phyloP scores from a whole-genome alignment of 257 asterid genomes.

The Coffea eugenioides region DNA sequence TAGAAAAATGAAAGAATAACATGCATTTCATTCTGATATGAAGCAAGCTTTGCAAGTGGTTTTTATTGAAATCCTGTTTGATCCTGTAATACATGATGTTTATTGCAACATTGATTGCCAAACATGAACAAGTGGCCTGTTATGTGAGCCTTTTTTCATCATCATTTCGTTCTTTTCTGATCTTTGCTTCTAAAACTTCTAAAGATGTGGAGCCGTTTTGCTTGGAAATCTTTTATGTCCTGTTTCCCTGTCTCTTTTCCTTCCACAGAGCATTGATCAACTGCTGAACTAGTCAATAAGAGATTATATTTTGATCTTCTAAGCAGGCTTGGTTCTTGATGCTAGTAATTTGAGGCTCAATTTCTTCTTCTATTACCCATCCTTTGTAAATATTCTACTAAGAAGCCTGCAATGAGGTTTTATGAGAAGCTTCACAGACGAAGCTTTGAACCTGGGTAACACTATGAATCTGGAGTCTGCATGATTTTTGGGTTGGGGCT shows the following conservation, averaged over 20 bases:
- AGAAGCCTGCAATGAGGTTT: neutral
- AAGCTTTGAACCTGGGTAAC: neutral
- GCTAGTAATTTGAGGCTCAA: neutral
- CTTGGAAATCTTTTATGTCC: neutral
- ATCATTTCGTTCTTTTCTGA: no score
- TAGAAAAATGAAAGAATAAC: no score
- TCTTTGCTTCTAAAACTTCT: no score
- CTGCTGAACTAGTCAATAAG: neutral
- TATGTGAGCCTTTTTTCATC: neutral
- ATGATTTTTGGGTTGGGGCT: neutral
- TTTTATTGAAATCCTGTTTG: neutral
- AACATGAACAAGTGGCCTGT: neutral
- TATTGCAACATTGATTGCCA: neutral
- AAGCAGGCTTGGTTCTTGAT: neutral
- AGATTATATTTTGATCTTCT: slow-evolving; percentile 2
- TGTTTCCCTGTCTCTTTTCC: neutral
- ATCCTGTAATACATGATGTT: neutral
- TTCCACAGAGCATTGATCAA: neutral
- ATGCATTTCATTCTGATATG: neutral
- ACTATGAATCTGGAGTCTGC: neutral
- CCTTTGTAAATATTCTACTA: neutral
- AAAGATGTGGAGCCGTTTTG: neutral
- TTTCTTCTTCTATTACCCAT: neutral
- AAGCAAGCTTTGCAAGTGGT: neutral
- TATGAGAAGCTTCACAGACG: neutral